Evolutionary conservation across 495 filamentous ascomycete species (phyloP), one percentile per base, ranked within the genome.

Genomic region (Lepidopterella palustris): DNA sequence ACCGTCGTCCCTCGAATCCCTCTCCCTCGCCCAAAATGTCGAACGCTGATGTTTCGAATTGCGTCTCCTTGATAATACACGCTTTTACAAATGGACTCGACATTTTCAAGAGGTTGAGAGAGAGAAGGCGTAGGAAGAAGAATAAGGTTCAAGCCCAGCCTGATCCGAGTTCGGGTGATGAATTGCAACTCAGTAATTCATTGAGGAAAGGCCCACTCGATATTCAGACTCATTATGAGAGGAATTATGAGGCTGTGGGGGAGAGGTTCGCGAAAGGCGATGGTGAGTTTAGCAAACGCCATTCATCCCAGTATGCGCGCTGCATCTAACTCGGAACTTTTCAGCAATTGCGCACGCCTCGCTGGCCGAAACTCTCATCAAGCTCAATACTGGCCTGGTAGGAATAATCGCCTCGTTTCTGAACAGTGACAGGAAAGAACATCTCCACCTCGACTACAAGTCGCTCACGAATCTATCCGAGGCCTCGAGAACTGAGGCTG

Each of bases 311-410:
- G 35, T 10, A 4, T 18, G 18, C 35, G 13, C 3, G 35, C 35
- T 42, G 9, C 13, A 11, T 18, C 35, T 2, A 42, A n/a, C n/a
- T n/a, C n/a, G n/a, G 24, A 50, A 50, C 25, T 9, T 8, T 21
- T 50, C 20, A 73, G 71, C 63, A 28, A 61, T 67, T 51, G 70
- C 71, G 8, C 70, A 71, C n/a, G 64, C 68, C 8, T 65, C 67
- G 15, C 71, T 76, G 6, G 66, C 72, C 6, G 70, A 70, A 35
- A 73, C 70, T 18, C 64, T 74, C 3, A 62, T 74, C 27, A 72
- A 70, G 23, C 57, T 76, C 15, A 76, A 76, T 56, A 70, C 70
- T 15, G 73, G 73, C 24, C 72, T 76, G n/a, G 73, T 76, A 5
- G 57, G 61, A 51, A 73, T 76, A 62, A 74, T 76, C 28, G 48